Conservation (phyloP, 1,139 yeast species). For the Saccharomycopsis phalli region DNA sequence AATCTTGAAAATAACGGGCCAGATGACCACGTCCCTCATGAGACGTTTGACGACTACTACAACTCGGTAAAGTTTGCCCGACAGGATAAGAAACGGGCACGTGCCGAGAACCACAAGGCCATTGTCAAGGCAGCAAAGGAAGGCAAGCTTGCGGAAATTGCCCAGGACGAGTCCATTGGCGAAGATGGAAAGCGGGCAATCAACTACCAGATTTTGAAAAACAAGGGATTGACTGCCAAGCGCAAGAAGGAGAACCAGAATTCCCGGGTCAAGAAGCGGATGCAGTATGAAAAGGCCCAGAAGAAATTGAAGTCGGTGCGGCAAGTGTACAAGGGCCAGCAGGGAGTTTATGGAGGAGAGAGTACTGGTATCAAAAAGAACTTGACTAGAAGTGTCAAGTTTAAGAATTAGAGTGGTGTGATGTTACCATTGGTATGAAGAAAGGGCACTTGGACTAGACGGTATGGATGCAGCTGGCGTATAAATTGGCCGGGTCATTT, state of each 20-base stretch:
- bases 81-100: conserved; percentile 38
- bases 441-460: too few species aligned
- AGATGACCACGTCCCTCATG: conserved; percentile 26
- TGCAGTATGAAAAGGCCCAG: conserved; percentile 89
- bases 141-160: conserved; percentile 61
- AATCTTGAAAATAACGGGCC: conserved; percentile 26
- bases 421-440: too few species aligned
- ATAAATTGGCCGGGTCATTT: too few species aligned
- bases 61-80: conserved; percentile 41
- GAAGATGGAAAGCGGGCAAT: conserved; percentile 90
- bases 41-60: conserved; percentile 31
- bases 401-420: conserved; percentile 26
- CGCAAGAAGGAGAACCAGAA: conserved; percentile 91
- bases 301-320: conserved; percentile 88
- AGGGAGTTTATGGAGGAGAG: conserved; percentile 89
- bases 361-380: conserved; percentile 96
- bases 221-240: conserved; percentile 90
- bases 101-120: conserved; percentile 56
- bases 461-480: too few species aligned
- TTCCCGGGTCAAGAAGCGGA: conserved; percentile 96
- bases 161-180: conserved; percentile 47
- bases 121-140: conserved; percentile 79
- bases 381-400: conserved; percentile 74
- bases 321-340: conserved; percentile 72
- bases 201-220: conserved; percentile 86